Evolutionary conservation across 495 filamentous ascomycete genomes (phyloP), one percentile per base, ranked within the genome.

Genomic region (Penicillium macrosclerotiorum): DNA sequence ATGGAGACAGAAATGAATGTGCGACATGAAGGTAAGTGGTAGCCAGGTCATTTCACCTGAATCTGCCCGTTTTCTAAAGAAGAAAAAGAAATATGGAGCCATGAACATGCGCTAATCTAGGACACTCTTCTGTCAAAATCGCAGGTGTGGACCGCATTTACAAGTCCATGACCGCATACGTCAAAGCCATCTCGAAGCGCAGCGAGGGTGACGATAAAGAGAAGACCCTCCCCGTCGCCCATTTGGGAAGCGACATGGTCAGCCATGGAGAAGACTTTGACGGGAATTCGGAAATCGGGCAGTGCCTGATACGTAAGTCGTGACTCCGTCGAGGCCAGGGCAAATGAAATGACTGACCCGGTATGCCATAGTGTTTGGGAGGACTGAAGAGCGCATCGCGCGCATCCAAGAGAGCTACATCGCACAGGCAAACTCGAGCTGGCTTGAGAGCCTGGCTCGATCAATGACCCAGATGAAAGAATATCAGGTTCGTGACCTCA

Each of bases 401-500:
- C 82, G 89, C 24, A 76, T 90, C 29, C 94, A 98, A 49, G 94
- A 97, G 62, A 78, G 72, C 4, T 96, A 93, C 50, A 82, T 89
- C 47, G 73, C 78, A 19, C 81, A 92, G 57, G 89, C 90, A 47
- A 96, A 85, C 23, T 77, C 82, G 37, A 87, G 81, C 64, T 96
- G 93, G 93, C 78, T 96, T 46, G 92, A 97, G 66, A 89, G 88
- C 8, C 67, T 95, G 37, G 93, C 97, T 61, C 75, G 92, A 50
- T 93, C 88, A 8, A 67, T 96, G 45, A 85, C 88, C 22, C 91
- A 95, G 77, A 89, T 97, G 89, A 97, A 95, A 63, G 94, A 98
- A 57, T 96, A 96, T 50, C 90, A 96, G 80, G 89, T 86, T n/a
- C n/a, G n/a, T n/a, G n/a, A n/a, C n/a, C n/a, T n/a, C n/a, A n/a